These are phyloP conservation scores for Echinosophora koreensis DNA, from an alignment of 306 rosid genomes.

Conservation along the genomic window DNA sequence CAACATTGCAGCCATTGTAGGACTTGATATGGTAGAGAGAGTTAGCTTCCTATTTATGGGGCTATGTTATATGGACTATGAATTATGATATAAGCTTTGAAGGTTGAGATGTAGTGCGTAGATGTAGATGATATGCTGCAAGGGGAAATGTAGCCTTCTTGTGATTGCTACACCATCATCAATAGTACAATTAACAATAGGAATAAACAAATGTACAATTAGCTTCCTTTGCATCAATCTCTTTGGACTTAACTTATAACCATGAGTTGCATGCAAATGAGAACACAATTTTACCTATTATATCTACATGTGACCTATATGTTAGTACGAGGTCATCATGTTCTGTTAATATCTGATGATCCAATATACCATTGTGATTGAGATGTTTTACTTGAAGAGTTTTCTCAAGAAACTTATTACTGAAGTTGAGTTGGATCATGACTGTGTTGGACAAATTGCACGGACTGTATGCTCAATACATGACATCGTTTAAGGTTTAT, in stretches of 20 bases:
- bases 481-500: slow-evolving; percentile 73
- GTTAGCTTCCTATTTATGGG: slow-evolving; percentile 48
- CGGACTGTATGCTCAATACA: slow-evolving; percentile 72
- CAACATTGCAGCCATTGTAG: slow-evolving; percentile 49
- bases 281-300: slow-evolving; percentile 47
- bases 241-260: too few relatives aligned
- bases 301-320: slow-evolving; percentile 43
- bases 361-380: slow-evolving; percentile 48
- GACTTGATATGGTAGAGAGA: slow-evolving; percentile 23
- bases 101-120: slow-evolving; percentile 44
- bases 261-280: slow-evolving; percentile 39
- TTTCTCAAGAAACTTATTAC: slow-evolving; percentile 82
- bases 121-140: slow-evolving; percentile 26
- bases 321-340: slow-evolving; percentile 32
- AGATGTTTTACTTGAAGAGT: slow-evolving; percentile 57
- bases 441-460: slow-evolving; percentile 70
- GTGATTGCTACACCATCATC: slow-evolving; percentile 43
- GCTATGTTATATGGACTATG: slow-evolving; percentile 25
- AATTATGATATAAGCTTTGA: slow-evolving; percentile 8
- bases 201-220: too few relatives aligned
- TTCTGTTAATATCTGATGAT: slow-evolving; percentile 52
- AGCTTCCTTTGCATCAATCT: too few relatives aligned
- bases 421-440: slow-evolving; percentile 68
- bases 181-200: too few relatives aligned
- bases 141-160: slow-evolving; percentile 53